Percentiles rank a stretch among this genome's conserved stretches.
Conservation (phyloP, 1,284 basidiomycete species). For the Vanrija pseudolonga region DNA sequence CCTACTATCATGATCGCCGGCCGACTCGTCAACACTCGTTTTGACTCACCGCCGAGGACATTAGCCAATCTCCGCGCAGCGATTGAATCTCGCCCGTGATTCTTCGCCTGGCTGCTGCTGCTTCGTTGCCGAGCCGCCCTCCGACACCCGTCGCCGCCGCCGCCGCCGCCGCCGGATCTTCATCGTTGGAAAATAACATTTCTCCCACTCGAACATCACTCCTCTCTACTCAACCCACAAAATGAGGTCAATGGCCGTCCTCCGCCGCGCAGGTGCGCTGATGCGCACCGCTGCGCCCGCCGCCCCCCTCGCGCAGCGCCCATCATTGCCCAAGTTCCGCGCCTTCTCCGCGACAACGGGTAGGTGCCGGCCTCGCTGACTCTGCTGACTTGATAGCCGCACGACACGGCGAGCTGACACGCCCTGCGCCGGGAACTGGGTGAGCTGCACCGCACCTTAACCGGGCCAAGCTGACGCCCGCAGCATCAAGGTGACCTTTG, state of each 20-base stretch:
- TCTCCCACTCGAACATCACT: too few species aligned
- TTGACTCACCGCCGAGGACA: too few species aligned
- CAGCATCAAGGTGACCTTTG: slow-evolving; percentile 85
- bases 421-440: slow-evolving; percentile 54
- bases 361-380: slow-evolving; percentile 3
- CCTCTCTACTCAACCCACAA: not conserved
- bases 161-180: too few species aligned
- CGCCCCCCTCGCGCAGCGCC: not conserved
- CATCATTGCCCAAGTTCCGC: not conserved
- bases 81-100: too few species aligned
- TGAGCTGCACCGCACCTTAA: slow-evolving; percentile 16
- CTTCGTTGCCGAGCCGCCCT: too few species aligned
- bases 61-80: too few species aligned
- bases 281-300: not conserved
- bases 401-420: slow-evolving; percentile 54
- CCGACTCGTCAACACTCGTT: too few species aligned
- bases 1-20: too few species aligned
- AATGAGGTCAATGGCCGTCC: not conserved
- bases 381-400: slow-evolving; percentile 12
- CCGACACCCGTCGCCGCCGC: too few species aligned
- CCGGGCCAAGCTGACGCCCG: not conserved
- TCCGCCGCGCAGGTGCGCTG: not conserved
- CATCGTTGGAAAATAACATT: not conserved
- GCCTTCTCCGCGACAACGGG: not conserved
- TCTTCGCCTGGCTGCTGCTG: too few species aligned